These are phyloP conservation scores for Scheffersomyces ergatensis DNA, from an alignment of 805 yeast species.

Conservation along the genomic window DNA sequence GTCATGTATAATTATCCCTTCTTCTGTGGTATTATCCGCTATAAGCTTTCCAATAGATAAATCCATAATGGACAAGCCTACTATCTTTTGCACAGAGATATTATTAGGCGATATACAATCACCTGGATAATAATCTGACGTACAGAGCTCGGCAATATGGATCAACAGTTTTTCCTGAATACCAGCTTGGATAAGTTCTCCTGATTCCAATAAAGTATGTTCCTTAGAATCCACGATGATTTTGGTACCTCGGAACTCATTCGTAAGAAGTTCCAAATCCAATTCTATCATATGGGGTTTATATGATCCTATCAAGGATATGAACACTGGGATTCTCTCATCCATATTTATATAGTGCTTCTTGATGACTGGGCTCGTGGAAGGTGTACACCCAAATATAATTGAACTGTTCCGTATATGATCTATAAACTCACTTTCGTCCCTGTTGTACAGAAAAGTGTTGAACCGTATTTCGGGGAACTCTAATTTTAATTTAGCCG, in stretches of 20 bases:
- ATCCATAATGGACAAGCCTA: slow-evolving; percentile 67
- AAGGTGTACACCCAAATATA: slow-evolving; percentile 61
- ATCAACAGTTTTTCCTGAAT: slow-evolving; percentile 39
- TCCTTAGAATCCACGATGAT: slow-evolving; percentile 60
- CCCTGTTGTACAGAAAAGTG: slow-evolving; percentile 13
- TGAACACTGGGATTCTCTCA: slow-evolving; percentile 29
- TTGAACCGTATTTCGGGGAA: slow-evolving; percentile 24
- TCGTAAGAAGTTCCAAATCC: slow-evolving; percentile 40
- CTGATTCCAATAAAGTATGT: slow-evolving; percentile 60
- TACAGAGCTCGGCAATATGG: slow-evolving; percentile 43
- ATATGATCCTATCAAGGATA: slow-evolving; percentile 64
- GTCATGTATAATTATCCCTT: slow-evolving; percentile 7
- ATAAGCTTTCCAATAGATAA: slow-evolving; percentile 48
- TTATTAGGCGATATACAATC: slow-evolving; percentile 12
- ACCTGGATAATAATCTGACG: slow-evolving; percentile 5
- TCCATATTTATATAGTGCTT: slow-evolving; percentile 27
- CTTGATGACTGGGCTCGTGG: slow-evolving; percentile 47
- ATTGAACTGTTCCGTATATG: slow-evolving; percentile 40
- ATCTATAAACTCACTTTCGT: slow-evolving; percentile 12
- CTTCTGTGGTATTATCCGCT: slow-evolving; percentile 16
- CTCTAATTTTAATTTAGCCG: slow-evolving; percentile 18
- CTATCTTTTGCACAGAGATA: slow-evolving; percentile 51
- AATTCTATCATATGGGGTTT: slow-evolving; percentile 67
- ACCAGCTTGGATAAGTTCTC: slow-evolving; percentile 54
- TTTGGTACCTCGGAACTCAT: slow-evolving; percentile 27